These are phyloP conservation scores for Bryopsis sp. DNA, from an alignment of 139 green algal genomes.

Conservation along the genomic window DNA sequence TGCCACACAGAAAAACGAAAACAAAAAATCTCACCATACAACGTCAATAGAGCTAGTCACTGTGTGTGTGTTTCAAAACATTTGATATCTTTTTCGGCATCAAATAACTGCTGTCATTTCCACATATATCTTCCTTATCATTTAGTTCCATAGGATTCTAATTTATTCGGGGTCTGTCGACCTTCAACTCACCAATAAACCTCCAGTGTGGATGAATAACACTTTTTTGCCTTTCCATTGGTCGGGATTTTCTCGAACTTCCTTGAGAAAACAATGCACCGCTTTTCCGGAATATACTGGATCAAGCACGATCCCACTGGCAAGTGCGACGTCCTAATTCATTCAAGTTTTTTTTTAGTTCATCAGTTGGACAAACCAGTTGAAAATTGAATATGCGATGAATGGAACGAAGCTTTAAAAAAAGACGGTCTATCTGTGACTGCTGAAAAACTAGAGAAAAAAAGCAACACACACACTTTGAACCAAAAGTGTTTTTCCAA, in stretches of 20 bases:
- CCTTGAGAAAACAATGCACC: slow-evolving; percentile 48
- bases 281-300: slow-evolving; percentile 92
- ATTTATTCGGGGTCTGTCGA: not conserved
- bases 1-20: slow-evolving; percentile 21
- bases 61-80: not conserved
- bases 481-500: too few species aligned
- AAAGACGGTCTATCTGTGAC: too few species aligned
- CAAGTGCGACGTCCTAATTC: slow-evolving; percentile 38
- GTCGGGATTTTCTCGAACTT: slow-evolving; percentile 52
- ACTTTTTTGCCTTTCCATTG: slow-evolving; percentile 61
- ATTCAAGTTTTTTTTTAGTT: not conserved
- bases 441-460: too few species aligned
- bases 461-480: too few species aligned
- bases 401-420: too few species aligned
- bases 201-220: slow-evolving; percentile 85
- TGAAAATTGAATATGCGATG: not conserved
- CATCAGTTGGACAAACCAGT: not conserved
- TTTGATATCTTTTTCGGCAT: not conserved
- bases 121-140: too few species aligned
- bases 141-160: not conserved
- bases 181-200: slow-evolving; percentile 49
- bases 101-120: too few species aligned
- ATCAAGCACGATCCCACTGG: slow-evolving; percentile 78
- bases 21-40: not conserved
- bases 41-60: not conserved